Conservation (phyloP, 441 rosid genomes). For the Erysimum pusillum region DNA sequence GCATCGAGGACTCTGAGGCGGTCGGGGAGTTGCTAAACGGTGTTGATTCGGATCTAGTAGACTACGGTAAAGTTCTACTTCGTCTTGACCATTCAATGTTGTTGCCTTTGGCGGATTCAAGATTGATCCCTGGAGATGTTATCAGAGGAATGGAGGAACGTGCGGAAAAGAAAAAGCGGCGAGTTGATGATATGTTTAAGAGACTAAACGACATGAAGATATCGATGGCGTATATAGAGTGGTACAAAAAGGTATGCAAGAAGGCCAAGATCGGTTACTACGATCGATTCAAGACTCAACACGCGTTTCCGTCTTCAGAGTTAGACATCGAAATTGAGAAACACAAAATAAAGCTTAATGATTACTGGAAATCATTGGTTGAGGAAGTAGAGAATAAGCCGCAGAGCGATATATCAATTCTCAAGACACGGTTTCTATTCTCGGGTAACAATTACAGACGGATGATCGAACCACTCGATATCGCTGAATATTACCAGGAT, state of each 20-base stretch:
- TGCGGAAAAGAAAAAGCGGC: conserved; percentile 42
- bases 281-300: conserved; percentile 55
- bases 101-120: conserved; percentile 9
- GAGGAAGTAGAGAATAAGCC: conserved; percentile 62
- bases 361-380: conserved; percentile 56
- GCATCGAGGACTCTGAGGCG: conserved; percentile 58
- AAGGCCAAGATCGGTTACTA: conserved; percentile 54
- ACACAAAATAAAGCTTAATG: conserved; percentile 48
- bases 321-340: background rate
- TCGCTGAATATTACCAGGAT: conserved; percentile 58
- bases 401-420: conserved; percentile 44
- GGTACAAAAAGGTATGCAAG: conserved; percentile 64
- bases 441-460: conserved; percentile 63
- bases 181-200: conserved; percentile 44
- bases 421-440: conserved; percentile 48
- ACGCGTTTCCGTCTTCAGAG: background rate
- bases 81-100: conserved; percentile 14
- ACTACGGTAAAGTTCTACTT: background rate
- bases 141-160: conserved; percentile 38
- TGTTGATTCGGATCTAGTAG: background rate
- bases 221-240: conserved; percentile 57
- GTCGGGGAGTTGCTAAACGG: conserved; percentile 43
- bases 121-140: conserved; percentile 18
- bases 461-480: conserved; percentile 76
- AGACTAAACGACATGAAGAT: conserved; percentile 55